A percentile compares a stretch with the other conserved stretches of the same genome.
These are phyloP conservation scores for Candida peoriensis DNA, from an alignment of 805 yeast genomes.

Conservation along the genomic window DNA sequence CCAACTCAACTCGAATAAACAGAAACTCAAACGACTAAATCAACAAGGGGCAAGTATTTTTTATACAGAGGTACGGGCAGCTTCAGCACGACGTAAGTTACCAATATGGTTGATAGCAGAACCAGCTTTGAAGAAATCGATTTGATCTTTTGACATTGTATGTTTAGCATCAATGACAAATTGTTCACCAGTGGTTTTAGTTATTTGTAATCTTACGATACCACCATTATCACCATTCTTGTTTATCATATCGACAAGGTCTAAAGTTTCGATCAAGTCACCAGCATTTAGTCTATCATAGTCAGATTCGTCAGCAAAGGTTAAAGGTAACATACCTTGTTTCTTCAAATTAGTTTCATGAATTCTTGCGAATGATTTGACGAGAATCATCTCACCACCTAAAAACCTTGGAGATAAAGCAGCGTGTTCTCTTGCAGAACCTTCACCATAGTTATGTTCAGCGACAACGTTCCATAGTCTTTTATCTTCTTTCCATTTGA, in stretches of 20 bases:
- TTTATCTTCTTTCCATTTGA: constrained; percentile 81
- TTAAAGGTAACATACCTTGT: constrained; percentile 95
- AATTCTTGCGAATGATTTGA: constrained; percentile 95
- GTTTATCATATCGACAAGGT: constrained; percentile 68
- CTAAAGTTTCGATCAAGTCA: constrained; percentile 72
- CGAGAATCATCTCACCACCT: constrained; percentile 84
- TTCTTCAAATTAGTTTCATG: constrained; percentile 97
- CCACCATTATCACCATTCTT: constrained; percentile 91
- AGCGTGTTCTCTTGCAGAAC: constrained; percentile 99
- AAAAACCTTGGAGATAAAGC: constrained; percentile 93
- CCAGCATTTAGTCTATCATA: constrained; percentile 77
- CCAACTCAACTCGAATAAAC: too few species aligned
- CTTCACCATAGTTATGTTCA: constrained; percentile 98
- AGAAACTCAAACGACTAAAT: too few species aligned
- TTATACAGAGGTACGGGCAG: constrained; percentile 9
- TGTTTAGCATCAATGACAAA: constrained; percentile 77
- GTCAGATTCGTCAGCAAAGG: constrained; percentile 85
- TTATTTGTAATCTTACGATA: constrained; percentile 59
- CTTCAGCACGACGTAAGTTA: constrained; percentile 37
- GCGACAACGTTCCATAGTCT: constrained; percentile 95
- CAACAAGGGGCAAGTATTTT: too few species aligned
- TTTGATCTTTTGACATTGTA: constrained; percentile 95
- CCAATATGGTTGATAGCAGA: constrained; percentile 94
- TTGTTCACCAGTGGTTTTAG: constrained; percentile 65
- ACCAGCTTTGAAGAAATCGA: constrained; percentile 95